phyloP scores from a whole-genome alignment of 129 eudicot genomes.

The Deinandra increscens region DNA sequence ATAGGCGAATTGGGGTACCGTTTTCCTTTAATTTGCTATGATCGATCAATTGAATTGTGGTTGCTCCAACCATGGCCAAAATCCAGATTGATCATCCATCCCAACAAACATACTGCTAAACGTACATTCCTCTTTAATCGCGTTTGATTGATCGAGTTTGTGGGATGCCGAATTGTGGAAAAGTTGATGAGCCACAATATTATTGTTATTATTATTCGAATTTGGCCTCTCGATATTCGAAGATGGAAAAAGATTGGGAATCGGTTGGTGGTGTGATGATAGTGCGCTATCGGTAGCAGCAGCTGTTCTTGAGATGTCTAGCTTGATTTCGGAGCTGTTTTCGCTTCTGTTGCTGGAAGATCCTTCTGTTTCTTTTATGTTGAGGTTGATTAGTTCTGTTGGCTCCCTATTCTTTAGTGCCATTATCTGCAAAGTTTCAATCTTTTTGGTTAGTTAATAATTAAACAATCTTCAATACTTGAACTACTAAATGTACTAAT shows the following conservation, averaged over 20 bases:
- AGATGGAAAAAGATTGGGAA: constrained; percentile 54
- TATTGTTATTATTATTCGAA: constrained; percentile 13
- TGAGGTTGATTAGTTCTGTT: constrained; percentile 83
- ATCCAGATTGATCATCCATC: constrained; percentile 83
- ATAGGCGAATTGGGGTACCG: constrained; percentile 24
- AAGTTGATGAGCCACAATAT: constrained; percentile 46
- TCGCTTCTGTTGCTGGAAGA: constrained; percentile 89
- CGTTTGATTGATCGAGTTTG: constrained; percentile 45
- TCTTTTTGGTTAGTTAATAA: constrained; percentile 15
- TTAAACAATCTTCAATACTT: constrained; percentile 12
- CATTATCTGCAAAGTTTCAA: constrained; percentile 51
- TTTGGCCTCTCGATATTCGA: constrained; percentile 45
- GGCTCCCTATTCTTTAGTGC: constrained; percentile 82
- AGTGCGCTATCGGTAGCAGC: constrained; percentile 54
- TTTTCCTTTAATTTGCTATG: background rate
- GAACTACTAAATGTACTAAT: background rate
- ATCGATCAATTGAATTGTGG: constrained; percentile 67
- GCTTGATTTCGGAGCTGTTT: constrained; percentile 85
- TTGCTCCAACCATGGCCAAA: constrained; percentile 99
- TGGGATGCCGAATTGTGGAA: constrained; percentile 53
- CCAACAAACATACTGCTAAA: constrained; percentile 75
- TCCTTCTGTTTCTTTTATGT: constrained; percentile 89
- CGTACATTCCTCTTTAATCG: constrained; percentile 84
- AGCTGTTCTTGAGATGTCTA: constrained; percentile 74
- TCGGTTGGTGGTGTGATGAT: constrained; percentile 40